phyloP scores from a whole-genome alignment of 2,329 filamentous ascomycete species.

The Calonectria pauciramosa region DNA sequence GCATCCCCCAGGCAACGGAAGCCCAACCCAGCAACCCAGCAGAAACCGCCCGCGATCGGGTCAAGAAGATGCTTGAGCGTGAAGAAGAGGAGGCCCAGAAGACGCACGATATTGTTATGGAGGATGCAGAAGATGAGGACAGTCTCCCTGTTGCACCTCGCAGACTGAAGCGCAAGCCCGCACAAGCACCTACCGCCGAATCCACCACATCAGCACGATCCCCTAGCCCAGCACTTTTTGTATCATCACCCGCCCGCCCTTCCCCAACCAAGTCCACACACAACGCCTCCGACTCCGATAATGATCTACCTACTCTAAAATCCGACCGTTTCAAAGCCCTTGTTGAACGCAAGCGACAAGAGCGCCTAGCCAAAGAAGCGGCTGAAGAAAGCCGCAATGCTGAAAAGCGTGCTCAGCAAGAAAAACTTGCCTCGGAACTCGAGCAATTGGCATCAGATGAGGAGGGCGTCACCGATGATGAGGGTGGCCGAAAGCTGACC shows the following conservation, averaged over 20 bases:
- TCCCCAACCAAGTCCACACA: constrained; percentile 47
- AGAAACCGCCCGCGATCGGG: constrained; percentile 56
- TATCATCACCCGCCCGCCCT: constrained; percentile 62
- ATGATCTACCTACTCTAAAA: constrained; percentile 61
- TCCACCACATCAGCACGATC: constrained; percentile 40
- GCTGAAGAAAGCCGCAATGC: constrained; percentile 64
- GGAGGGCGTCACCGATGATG: constrained; percentile 71
- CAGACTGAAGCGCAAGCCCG: constrained; percentile 54
- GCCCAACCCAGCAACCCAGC: constrained; percentile 30
- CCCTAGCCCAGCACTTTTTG: constrained; percentile 65
- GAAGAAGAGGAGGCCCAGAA: constrained; percentile 44
- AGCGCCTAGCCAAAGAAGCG: constrained; percentile 77
- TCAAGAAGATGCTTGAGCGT: constrained; percentile 58
- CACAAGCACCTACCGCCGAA: constrained; percentile 50
- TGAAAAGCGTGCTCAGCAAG: constrained; percentile 56
- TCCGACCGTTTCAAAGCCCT: constrained; percentile 78
- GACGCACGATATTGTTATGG: constrained; percentile 45
- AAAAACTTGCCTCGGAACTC: constrained; percentile 52
- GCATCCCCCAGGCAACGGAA: constrained; percentile 39
- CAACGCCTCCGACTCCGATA: constrained; percentile 59
- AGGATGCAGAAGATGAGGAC: constrained; percentile 55
- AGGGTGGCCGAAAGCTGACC: constrained; percentile 75
- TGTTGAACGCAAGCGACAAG: constrained; percentile 79
- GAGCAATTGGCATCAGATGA: constrained; percentile 52
- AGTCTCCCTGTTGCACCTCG: constrained; percentile 58